phyloP scores from a whole-genome alignment of 768 basidiomycete genomes.

The Boletus fagicola region DNA sequence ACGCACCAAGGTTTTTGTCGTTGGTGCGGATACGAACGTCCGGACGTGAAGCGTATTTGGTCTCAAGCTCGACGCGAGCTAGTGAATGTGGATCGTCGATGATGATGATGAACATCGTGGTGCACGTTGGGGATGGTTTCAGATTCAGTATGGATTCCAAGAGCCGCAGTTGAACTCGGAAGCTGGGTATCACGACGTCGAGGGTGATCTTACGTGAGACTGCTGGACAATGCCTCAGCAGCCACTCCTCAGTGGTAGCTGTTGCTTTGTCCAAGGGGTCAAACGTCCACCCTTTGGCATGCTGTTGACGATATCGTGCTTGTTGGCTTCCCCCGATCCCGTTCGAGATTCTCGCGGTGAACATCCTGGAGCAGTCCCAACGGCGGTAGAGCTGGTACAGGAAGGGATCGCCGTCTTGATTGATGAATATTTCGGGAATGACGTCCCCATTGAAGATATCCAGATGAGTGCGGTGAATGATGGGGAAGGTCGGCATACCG shows the following conservation, averaged over 20 bases:
- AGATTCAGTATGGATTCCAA: slow-evolving; percentile 47
- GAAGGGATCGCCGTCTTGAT: slow-evolving; percentile 60
- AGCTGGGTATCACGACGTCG: slow-evolving; percentile 57
- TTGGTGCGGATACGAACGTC: slow-evolving; percentile 58
- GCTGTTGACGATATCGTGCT: slow-evolving; percentile 50
- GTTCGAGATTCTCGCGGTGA: slow-evolving; percentile 43
- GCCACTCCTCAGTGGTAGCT: slow-evolving; percentile 35
- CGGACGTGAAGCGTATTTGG: slow-evolving; percentile 40
- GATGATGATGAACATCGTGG: slow-evolving; percentile 57
- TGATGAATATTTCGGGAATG: slow-evolving; percentile 51
- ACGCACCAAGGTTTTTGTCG: slow-evolving; percentile 46
- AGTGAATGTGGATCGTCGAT: slow-evolving; percentile 53
- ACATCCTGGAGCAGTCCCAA: slow-evolving; percentile 50
- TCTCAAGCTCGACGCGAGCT: slow-evolving; percentile 37
- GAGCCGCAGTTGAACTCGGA: slow-evolving; percentile 46
- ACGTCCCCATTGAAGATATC: slow-evolving; percentile 52
- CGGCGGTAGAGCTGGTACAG: slow-evolving; percentile 60
- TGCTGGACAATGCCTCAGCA: slow-evolving; percentile 25
- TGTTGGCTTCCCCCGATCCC: slow-evolving; percentile 43
- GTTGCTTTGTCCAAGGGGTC: slow-evolving; percentile 43
- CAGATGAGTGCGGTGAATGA: slow-evolving; percentile 54
- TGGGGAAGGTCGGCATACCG: slow-evolving; percentile 63
- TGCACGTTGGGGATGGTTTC: slow-evolving; percentile 41
- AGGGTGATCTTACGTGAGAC: slow-evolving; percentile 43
- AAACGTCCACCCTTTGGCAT: slow-evolving; percentile 49